These are phyloP conservation scores for Tulasnella calospora DNA, from an alignment of 768 basidiomycete species.

Conservation along the genomic window DNA sequence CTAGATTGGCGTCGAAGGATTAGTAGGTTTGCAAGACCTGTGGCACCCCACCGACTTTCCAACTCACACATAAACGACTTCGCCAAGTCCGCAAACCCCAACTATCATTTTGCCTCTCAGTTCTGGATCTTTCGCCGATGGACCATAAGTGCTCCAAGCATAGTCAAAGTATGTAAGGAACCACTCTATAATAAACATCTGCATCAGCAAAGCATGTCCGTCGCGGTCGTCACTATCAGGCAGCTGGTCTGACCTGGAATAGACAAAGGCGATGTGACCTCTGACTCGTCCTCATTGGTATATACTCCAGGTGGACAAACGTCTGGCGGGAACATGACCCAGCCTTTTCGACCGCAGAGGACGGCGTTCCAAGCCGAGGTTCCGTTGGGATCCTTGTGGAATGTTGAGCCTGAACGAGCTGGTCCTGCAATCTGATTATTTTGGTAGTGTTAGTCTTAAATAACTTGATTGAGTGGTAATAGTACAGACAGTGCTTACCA, in stretches of 20 bases:
- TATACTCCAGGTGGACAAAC: slow-evolving; percentile 33
- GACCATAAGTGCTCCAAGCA: slow-evolving; percentile 30
- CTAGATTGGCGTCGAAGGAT: background rate
- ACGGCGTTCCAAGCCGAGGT: slow-evolving; percentile 25
- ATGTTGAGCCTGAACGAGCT: slow-evolving; percentile 32
- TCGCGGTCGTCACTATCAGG: background rate
- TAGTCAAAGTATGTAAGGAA: slow-evolving; percentile 31
- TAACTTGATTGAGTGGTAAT: too few species aligned
- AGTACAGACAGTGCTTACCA: slow-evolving; percentile 25
- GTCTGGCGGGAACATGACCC: slow-evolving; percentile 33
- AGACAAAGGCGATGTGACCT: slow-evolving; percentile 29
- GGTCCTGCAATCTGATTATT: slow-evolving; percentile 32
- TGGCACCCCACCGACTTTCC: too few species aligned
- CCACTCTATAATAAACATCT: slow-evolving; percentile 30
- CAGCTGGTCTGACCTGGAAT: slow-evolving; percentile 14
- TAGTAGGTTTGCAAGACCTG: background rate
- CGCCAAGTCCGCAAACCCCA: slow-evolving; percentile 33
- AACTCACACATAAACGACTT: slow-evolving; percentile 32
- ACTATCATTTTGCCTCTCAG: slow-evolving; percentile 32
- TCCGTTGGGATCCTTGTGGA: slow-evolving; percentile 31
- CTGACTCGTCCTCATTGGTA: slow-evolving; percentile 30
- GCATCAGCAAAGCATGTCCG: background rate
- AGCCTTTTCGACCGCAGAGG: slow-evolving; percentile 20
- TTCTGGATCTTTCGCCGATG: slow-evolving; percentile 29
- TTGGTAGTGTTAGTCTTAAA: background rate